A percentile compares a stretch with the other conserved stretches of the same genome.
Evolutionary conservation across 1,284 basidiomycete species (phyloP).

Genomic region (Papiliotrema terrestris): DNA sequence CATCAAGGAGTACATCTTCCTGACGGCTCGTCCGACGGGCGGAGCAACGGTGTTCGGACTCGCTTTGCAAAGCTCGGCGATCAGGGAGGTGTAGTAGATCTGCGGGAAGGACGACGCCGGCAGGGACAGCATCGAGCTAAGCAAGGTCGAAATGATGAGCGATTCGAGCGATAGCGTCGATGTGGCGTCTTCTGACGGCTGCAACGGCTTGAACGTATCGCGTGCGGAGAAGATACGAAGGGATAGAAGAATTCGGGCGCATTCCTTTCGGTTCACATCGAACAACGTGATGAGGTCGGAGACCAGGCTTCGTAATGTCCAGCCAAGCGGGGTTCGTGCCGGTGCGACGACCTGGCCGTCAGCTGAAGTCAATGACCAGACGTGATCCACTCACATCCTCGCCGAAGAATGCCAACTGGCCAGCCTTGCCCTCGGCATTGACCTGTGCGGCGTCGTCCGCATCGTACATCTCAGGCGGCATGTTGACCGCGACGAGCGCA

Average conservation of each 20-base stretch:
- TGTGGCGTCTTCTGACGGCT: constrained; percentile 16
- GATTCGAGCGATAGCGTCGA: constrained; percentile 46
- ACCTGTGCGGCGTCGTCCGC: constrained; percentile 55
- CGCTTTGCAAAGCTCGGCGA: constrained; percentile 90
- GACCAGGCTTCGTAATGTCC: constrained; percentile 71
- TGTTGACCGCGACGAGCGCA: constrained; percentile 70
- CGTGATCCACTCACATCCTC: constrained; percentile 59
- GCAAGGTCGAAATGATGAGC: constrained; percentile 55
- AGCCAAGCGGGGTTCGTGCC: constrained; percentile 67
- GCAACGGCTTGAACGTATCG: constrained; percentile 64
- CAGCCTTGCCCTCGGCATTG: constrained; percentile 53
- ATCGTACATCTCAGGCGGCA: constrained; percentile 71
- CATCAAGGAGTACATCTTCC: constrained; percentile 74
- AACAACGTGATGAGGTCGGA: constrained; percentile 87
- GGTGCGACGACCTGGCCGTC: constrained; percentile 67
- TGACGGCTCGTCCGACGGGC: constrained; percentile 90
- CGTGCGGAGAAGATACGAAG: constrained; percentile 78
- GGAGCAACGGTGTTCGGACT: constrained; percentile 89
- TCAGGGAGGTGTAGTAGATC: constrained; percentile 81
- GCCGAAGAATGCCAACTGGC: constrained; percentile 66
- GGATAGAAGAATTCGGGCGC: constrained; percentile 79
- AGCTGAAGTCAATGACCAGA: constrained; percentile 11
- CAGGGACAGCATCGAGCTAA: constrained; percentile 71
- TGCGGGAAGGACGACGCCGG: constrained; percentile 73
- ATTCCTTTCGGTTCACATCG: constrained; percentile 95